Percentiles rank a stretch among this genome's conserved stretches.
These are phyloP conservation scores for Pleodorina starrii DNA, from an alignment of 139 green algal genomes.

Conservation along the genomic window DNA sequence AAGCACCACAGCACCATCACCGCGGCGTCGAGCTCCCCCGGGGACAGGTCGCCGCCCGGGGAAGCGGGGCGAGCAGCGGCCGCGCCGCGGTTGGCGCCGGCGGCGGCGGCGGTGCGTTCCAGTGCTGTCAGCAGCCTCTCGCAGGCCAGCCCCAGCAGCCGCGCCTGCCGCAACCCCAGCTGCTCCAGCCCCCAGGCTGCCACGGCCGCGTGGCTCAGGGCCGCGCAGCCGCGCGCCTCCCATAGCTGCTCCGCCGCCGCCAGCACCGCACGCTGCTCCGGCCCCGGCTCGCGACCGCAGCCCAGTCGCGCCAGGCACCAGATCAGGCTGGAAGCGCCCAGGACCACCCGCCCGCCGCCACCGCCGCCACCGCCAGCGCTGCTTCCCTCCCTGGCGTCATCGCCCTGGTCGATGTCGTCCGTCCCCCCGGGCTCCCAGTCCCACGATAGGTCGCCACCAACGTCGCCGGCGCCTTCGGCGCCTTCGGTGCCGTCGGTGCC, in stretches of 20 bases:
- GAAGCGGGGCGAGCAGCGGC: no score
- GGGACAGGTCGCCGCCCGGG: neutral
- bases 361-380: neutral
- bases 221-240: neutral
- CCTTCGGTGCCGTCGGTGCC: neutral
- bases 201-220: neutral
- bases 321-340: conserved; percentile 10
- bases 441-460: neutral
- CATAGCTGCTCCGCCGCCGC: neutral
- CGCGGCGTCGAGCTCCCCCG: neutral
- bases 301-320: conserved; percentile 26
- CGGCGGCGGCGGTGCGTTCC: neutral
- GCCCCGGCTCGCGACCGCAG: neutral
- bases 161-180: neutral
- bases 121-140: neutral
- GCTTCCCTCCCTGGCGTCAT: neutral
- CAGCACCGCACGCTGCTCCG: neutral
- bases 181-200: conserved; percentile 33
- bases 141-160: neutral
- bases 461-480: neutral
- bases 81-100: neutral
- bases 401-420: neutral
- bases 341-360: neutral
- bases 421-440: neutral
- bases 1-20: conserved; percentile 33